Base-by-base conservation (phyloP, 139 green algal genomes). In the Tetratostichococcus sp. region DNA sequence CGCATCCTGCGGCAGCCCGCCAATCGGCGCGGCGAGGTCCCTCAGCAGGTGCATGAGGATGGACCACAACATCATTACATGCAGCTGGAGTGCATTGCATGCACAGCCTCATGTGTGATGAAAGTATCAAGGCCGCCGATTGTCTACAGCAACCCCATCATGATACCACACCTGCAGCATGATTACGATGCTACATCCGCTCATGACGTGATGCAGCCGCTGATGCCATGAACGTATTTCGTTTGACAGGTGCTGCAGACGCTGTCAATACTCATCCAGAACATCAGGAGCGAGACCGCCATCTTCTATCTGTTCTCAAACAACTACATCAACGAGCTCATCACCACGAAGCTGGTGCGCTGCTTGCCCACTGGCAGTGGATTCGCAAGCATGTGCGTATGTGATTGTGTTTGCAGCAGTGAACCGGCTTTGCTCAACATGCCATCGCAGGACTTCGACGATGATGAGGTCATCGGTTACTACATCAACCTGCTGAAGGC, bases 401-500 rank as follows among this genome's bases (percentile, higher is more conserved):
- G n/a, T n/a, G n/a, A n/a, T n/a, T n/a, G n/a, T n/a, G n/a, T n/a
- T n/a, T n/a, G n/a, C n/a, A n/a, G n/a, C n/a, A n/a, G n/a, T n/a
- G n/a, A n/a, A n/a, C n/a, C n/a, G n/a, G 39, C 6, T 50, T 11
- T 21, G 39, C 39, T 50, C 39, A 6, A 21, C 39, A 50, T 50
- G 39, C 39, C 39, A 74, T 81, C n/a, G 43, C 97, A 98, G 72
- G 91, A 99, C 84, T 98, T 98, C 73, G 86, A 94, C 2, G 93
- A 99, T 71, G 95, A 99, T 62, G 95, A 99, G 81, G 66, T 42
- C n/a, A 86, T 98, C 67, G 95, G 91, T 35, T 97, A 95, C 84
- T 99, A 97, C 84, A 95, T 99, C 68, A 95, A 93, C 33, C 94
- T 99, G 73, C 86, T 99, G 28, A 98, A 98, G 78, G 93, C 93